These are phyloP conservation scores for Antrodiella citrinella DNA, from an alignment of 768 basidiomycete species.

Conservation along the genomic window DNA sequence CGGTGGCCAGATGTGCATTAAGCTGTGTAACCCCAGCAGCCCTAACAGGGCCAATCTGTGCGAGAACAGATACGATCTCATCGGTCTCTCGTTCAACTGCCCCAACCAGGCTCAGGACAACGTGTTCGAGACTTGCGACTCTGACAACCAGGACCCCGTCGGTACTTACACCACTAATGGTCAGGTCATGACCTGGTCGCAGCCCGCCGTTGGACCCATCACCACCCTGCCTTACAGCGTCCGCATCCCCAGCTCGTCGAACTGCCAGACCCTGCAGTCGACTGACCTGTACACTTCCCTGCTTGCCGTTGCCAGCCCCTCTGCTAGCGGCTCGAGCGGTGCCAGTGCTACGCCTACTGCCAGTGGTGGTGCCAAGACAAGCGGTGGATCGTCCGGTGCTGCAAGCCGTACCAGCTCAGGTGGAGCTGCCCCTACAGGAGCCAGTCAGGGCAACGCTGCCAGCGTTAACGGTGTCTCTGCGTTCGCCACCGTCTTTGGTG, in stretches of 20 bases:
- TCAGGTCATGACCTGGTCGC: slow-evolving; percentile 33
- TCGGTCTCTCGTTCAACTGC: slow-evolving; percentile 68
- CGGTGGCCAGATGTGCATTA: slow-evolving; percentile 55
- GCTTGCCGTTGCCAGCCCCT: slow-evolving; percentile 2
- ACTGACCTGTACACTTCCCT: slow-evolving; percentile 26
- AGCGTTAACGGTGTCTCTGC: slow-evolving; percentile 20
- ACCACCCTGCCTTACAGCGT: slow-evolving; percentile 36
- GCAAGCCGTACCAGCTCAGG: slow-evolving; percentile 9
- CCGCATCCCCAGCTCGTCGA: slow-evolving; percentile 31
- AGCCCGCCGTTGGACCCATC: slow-evolving; percentile 40
- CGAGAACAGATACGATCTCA: slow-evolving; percentile 67
- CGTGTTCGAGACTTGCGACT: slow-evolving; percentile 56
- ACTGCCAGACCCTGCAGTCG: slow-evolving; percentile 32
- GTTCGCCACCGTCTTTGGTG: slow-evolving; percentile 23
- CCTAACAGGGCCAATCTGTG: slow-evolving; percentile 48
- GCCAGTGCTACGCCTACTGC: slow-evolving; percentile 5
- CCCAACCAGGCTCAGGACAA: slow-evolving; percentile 54
- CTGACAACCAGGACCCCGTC: slow-evolving; percentile 55
- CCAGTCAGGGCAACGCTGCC: slow-evolving; percentile 9
- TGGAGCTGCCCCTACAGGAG: slow-evolving; percentile 7
- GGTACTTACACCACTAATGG: slow-evolving; percentile 41
- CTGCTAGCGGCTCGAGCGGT: slow-evolving; percentile 8
- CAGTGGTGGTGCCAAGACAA: neutral
- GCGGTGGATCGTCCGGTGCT: slow-evolving; percentile 2
- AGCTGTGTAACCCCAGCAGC: slow-evolving; percentile 54